Base-by-base conservation (phyloP, 306 rosid genomes). In the Vigna trinervia region DNA sequence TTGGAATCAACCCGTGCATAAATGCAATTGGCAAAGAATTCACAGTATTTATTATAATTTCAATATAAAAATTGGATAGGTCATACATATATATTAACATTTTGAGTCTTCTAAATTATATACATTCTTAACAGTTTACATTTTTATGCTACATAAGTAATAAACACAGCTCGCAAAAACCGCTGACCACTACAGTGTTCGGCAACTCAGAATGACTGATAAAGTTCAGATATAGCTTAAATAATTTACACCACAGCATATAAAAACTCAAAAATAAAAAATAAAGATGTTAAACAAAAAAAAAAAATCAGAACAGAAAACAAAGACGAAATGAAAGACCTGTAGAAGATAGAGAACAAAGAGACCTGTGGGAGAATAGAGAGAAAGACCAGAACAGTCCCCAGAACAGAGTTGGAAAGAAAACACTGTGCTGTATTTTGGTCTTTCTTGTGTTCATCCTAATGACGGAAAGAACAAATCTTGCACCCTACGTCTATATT, bases 381-480 rank as follows among this genome's bases (percentile, higher is more conserved):
- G 38, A 4, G 63, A 57, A 57, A 57, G n/a, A 26, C 63, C 63
- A 57, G n/a, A 57, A 26, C 30, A 23, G 36, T 57, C 62, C 4
- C 34, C 3, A 57, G 38, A 4, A 1, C 13, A 60, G 9, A 13
- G 43, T 60, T 28, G 11, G 11, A 2, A 39, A 13, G 19, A 17
- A 28, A 59, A 28, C 34, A 14, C 5, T 30, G 38, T 28, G 65
- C 19, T 59, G 38, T 36, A 26, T 3, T 59, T 60, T 30, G 66
- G 41, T 30, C 41, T 60, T 60, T 60, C 41, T 60, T 60, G 43
- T 60, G 41, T 13, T 60, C 66, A 13, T 28, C 41, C 66, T 60
- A 5, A 39, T 5, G 11, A 60, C 20, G 30, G 41, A 59, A 60
- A 60, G 12, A 60, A 19, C 13, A 4, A 28, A 2, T 30, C 66